Evolutionary conservation across 2,329 filamentous ascomycete genomes (phyloP).

Genomic region (Colletotrichum gloeosporioides): DNA sequence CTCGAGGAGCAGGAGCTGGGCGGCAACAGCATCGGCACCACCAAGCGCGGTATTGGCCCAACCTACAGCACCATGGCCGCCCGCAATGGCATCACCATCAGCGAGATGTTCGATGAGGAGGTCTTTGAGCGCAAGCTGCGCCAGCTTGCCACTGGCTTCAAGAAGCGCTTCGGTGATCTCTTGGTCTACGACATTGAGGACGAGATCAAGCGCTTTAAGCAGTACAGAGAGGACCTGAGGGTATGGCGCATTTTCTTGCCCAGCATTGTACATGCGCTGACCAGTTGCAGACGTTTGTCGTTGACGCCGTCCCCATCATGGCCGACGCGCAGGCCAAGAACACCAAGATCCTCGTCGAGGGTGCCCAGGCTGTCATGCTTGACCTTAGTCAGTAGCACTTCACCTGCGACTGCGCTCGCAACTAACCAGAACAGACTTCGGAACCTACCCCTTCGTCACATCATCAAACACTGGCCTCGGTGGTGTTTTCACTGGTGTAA

Average conservation of each 20-base stretch:
- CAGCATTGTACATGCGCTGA: background rate
- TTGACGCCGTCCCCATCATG: constrained; percentile 73
- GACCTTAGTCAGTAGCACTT: constrained; percentile 46
- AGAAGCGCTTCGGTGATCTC: constrained; percentile 72
- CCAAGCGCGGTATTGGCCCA: constrained; percentile 44
- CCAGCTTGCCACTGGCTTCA: constrained; percentile 63
- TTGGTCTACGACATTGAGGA: constrained; percentile 71
- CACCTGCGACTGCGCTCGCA: rapidly evolving
- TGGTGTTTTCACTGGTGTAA: constrained; percentile 20
- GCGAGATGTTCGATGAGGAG: constrained; percentile 71
- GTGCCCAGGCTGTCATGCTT: constrained; percentile 65
- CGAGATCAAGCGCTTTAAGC: constrained; percentile 54
- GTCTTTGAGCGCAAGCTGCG: constrained; percentile 72
- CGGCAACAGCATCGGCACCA: constrained; percentile 38
- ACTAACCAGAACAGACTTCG: constrained; percentile 40
- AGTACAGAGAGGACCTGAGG: constrained; percentile 20
- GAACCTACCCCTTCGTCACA: constrained; percentile 55
- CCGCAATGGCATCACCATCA: constrained; percentile 68
- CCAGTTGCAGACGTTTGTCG: constrained; percentile 48
- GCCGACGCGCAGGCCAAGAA: constrained; percentile 63
- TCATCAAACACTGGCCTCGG: constrained; percentile 23
- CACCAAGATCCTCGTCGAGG: constrained; percentile 70
- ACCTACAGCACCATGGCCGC: constrained; percentile 58
- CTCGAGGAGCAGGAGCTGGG: constrained; percentile 65
- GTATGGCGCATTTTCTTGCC: background rate